These are phyloP conservation scores for Xerocomus spinulosus DNA, from an alignment of 768 basidiomycete species.

Conservation along the genomic window DNA sequence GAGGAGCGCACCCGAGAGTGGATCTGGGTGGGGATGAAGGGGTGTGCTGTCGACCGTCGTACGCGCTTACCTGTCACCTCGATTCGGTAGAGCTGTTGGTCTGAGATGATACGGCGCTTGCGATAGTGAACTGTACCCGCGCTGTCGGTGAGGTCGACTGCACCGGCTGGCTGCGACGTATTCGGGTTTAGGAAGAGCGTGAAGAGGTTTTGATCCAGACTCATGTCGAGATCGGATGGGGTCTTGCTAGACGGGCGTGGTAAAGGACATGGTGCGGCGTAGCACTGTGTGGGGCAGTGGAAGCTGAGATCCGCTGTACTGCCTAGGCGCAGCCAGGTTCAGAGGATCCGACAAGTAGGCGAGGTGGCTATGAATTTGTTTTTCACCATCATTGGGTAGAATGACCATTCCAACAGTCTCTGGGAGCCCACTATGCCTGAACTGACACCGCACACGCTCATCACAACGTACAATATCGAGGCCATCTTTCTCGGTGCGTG, in stretches of 20 bases:
- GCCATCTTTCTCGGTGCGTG: conserved; percentile 19
- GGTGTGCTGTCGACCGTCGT: conserved; percentile 14
- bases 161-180: conserved; percentile 48
- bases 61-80: conserved; percentile 58
- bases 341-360: no score
- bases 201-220: conserved; percentile 82
- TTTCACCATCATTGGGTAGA: no score
- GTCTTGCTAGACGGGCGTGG: background rate
- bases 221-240: conserved; percentile 43
- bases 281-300: no score
- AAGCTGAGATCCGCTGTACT: no score
- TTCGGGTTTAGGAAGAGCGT: conserved; percentile 64
- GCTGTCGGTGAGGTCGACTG: conserved; percentile 68
- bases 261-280: no score
- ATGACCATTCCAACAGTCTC: no score
- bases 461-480: conserved; percentile 9
- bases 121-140: conserved; percentile 63
- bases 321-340: no score
- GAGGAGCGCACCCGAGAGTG: conserved; percentile 66
- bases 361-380: no score
- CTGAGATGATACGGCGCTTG: conserved; percentile 55
- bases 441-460: background rate
- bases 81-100: conserved; percentile 47
- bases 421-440: no score
- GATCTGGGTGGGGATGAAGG: conserved; percentile 51